These are phyloP conservation scores for Eremochloa ophiuroides DNA, from an alignment of 176 grass and related monocot genomes.

Conservation along the genomic window DNA sequence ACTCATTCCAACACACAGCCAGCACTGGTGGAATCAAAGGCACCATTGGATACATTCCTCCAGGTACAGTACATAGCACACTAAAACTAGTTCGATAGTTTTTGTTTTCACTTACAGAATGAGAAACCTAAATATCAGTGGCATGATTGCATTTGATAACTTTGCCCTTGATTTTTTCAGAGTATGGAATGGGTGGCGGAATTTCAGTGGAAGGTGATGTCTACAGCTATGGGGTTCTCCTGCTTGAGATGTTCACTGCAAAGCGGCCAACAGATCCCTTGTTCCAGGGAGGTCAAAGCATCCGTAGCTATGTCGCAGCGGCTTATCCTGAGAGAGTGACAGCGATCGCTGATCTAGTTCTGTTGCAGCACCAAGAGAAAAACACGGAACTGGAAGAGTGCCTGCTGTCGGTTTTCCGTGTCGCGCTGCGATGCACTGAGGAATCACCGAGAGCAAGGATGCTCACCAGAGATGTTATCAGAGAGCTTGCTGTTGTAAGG, in stretches of 20 bases:
- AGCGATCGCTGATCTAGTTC: neutral
- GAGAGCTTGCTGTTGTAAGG: neutral
- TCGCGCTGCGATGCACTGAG: constrained; percentile 10
- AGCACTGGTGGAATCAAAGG: constrained; percentile 20
- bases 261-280: constrained; percentile 35
- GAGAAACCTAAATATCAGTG: no score
- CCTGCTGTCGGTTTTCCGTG: neutral
- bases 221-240: constrained; percentile 55
- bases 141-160: neutral
- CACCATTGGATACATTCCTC: constrained; percentile 24
- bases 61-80: neutral
- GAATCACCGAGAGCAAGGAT: neutral
- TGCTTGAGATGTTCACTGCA: constrained; percentile 56
- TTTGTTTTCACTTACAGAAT: neutral
- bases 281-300: constrained; percentile 22
- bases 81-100: neutral
- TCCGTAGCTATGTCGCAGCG: neutral
- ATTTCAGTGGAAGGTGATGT: constrained; percentile 19
- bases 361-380: neutral
- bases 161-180: neutral
- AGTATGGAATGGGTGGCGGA: constrained; percentile 1
- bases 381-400: neutral
- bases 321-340: constrained; percentile 15
- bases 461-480: neutral
- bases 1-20: neutral